Evolutionary conservation across 192 early-diverging fungal genomes (phyloP), one percentile per base, ranked within the genome.

Genomic region (Coemansia sp.): DNA sequence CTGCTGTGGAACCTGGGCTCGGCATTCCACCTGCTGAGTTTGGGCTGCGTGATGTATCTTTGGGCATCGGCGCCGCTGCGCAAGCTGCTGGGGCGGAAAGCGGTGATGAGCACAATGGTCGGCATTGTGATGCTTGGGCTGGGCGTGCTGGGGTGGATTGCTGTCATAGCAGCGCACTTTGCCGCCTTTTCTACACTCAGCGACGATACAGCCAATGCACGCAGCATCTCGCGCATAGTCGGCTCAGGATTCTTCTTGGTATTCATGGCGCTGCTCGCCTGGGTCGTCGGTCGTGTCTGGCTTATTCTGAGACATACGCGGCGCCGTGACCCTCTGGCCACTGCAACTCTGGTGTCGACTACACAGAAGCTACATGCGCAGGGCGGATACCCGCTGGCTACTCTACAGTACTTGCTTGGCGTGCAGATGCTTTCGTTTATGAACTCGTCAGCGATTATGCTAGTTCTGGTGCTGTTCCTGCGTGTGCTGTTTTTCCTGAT

Each of bases 1-100:
- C 38, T 65, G 41, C 63, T 81, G 65, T 81, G 78, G 78, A 56
- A 75, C 45, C 32, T 81, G 21, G 72, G 59, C 41, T 53, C 62
- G 5, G 78, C 65, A 2, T 58, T 81, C 24, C 72, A 74, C 4
- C 24, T 81, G 6, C 19, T 69, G 27, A 68, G 72, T 0, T 55
- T 81, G 15, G 78, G 78, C 17, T 75, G 72, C 51, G 50, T 65
- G 22, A 58, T 72, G 66, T 45, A 50, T 11, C 22, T 54, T 17
- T 81, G 72, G 78, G 65, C 69, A 2, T 57, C 69, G n/a, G 48
- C 32, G 17, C 50, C 68, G 35, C 5, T 74, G 53, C 62, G 59
- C n/a, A 47, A 64, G 24, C 45, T 80, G 53, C 62, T 80, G 3
- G 77, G 71, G 11, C 39, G 54, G 19, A 37, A 50, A 24, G 51